Conservation (phyloP, 352 stramenopile species). For the Plasmopara viticola region DNA sequence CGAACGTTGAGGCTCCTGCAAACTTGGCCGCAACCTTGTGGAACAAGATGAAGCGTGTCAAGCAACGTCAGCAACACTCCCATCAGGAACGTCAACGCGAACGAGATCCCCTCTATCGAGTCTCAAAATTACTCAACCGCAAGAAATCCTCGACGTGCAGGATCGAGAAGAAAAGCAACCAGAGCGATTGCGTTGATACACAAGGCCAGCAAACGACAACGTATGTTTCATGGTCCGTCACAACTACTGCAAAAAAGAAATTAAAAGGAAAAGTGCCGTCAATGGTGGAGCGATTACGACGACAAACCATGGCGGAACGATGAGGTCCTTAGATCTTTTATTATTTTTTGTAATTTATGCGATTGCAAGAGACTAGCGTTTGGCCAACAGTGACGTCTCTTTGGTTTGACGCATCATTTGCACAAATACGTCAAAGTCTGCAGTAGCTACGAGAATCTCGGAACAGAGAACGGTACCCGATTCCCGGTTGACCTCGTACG, state of each 20-base stretch:
- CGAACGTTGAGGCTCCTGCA: neutral
- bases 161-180: slow-evolving; percentile 13
- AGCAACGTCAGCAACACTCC: slow-evolving; percentile 34
- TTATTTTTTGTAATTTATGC: neutral
- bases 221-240: slow-evolving; percentile 40
- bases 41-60: slow-evolving; percentile 59
- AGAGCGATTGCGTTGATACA: slow-evolving; percentile 7
- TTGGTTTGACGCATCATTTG: slow-evolving; percentile 83
- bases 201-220: slow-evolving; percentile 11
- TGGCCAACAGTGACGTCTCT: slow-evolving; percentile 50
- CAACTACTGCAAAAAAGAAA: slow-evolving; percentile 42
- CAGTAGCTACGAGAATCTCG: slow-evolving; percentile 70
- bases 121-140: slow-evolving; percentile 43
- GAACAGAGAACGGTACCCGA: slow-evolving; percentile 63
- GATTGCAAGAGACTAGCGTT: slow-evolving; percentile 17
- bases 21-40: slow-evolving; percentile 44
- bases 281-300: slow-evolving; percentile 61
- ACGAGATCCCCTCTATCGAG: slow-evolving; percentile 46
- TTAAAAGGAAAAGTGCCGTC: slow-evolving; percentile 64
- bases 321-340: neutral
- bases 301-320: slow-evolving; percentile 52
- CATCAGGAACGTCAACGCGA: slow-evolving; percentile 33
- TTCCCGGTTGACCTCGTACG: slow-evolving; percentile 51
- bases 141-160: slow-evolving; percentile 12
- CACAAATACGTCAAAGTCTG: slow-evolving; percentile 77